Conservation (phyloP, 495 filamentous ascomycete species). For the Penicillium diatomitis region DNA sequence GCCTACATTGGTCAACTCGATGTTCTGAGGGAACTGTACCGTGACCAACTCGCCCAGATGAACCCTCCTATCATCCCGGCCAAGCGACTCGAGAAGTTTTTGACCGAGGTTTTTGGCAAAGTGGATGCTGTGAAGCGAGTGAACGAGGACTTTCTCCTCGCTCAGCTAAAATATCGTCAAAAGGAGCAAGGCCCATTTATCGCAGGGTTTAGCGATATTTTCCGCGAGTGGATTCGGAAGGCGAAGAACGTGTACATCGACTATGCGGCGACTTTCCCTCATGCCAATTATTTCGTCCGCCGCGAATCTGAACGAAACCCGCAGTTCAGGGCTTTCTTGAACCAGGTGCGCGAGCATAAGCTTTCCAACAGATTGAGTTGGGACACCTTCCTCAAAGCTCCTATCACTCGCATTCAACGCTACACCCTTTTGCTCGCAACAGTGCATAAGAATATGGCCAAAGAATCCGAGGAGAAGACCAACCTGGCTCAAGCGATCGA, state of each 20-base stretch:
- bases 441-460: conserved; percentile 72
- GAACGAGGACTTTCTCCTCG: conserved; percentile 88
- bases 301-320: conserved; percentile 80
- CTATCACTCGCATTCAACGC: conserved; percentile 86
- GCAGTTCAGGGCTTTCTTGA: conserved; percentile 78
- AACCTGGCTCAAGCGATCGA: conserved; percentile 83
- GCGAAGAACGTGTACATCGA: conserved; percentile 82
- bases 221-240: conserved; percentile 97
- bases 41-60: conserved; percentile 65
- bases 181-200: conserved; percentile 95
- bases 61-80: conserved; percentile 75
- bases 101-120: conserved; percentile 80
- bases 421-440: conserved; percentile 78
- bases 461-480: conserved; percentile 81
- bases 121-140: conserved; percentile 82
- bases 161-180: conserved; percentile 94
- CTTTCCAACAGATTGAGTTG: conserved; percentile 80
- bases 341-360: conserved; percentile 67
- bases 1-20: conserved; percentile 80
- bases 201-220: conserved; percentile 90
- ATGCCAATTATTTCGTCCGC: conserved; percentile 72
- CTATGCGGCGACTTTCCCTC: conserved; percentile 81
- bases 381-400: conserved; percentile 88
- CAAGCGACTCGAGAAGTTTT: conserved; percentile 65
- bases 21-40: conserved; percentile 74